Evolutionary conservation across 2,329 filamentous ascomycete genomes (phyloP).

Genomic region (Cladosporium sp.): DNA sequence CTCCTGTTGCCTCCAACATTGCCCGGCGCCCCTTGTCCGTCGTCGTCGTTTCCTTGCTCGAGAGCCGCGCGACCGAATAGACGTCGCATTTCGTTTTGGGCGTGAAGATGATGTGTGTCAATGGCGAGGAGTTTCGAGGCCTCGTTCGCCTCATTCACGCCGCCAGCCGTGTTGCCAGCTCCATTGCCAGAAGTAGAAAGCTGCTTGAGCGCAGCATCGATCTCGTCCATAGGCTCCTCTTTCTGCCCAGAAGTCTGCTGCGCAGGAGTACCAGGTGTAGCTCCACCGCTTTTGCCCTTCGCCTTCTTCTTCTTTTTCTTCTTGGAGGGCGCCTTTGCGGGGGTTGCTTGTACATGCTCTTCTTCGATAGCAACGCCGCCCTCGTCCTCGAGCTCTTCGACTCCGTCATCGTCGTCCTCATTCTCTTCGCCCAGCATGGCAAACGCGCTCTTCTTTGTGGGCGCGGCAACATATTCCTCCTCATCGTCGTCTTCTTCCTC

Average conservation of each 20-base stretch:
- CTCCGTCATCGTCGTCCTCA: slow-evolving; percentile 30
- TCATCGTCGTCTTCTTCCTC: slow-evolving; percentile 32
- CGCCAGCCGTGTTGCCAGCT: slow-evolving; percentile 17
- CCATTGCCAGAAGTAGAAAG: slow-evolving; percentile 39
- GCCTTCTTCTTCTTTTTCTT: slow-evolving; percentile 54
- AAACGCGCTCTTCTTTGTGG: slow-evolving; percentile 39
- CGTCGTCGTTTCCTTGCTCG: slow-evolving; percentile 49
- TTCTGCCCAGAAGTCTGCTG: slow-evolving; percentile 3
- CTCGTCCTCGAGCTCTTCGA: slow-evolving; percentile 24
- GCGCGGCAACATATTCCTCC: slow-evolving; percentile 26
- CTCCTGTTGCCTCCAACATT: slow-evolving; percentile 25
- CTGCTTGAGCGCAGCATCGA: slow-evolving; percentile 57
- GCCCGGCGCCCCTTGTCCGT: slow-evolving; percentile 29
- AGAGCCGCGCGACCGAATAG: slow-evolving; percentile 62
- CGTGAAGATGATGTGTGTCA: slow-evolving; percentile 70
- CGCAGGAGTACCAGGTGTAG: slow-evolving; percentile 22
- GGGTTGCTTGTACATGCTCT: slow-evolving; percentile 30
- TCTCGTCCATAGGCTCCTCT: slow-evolving; percentile 50
- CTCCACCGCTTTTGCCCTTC: slow-evolving; percentile 45
- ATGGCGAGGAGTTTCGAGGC: slow-evolving; percentile 51
- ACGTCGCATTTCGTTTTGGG: slow-evolving; percentile 82
- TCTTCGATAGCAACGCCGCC: slow-evolving; percentile 17
- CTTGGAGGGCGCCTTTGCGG: slow-evolving; percentile 28
- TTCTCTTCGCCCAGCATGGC: slow-evolving; percentile 40
- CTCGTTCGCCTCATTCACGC: slow-evolving; percentile 39